Conservation (phyloP, 1,284 basidiomycete genomes). For the Rhodofomes roseus region DNA sequence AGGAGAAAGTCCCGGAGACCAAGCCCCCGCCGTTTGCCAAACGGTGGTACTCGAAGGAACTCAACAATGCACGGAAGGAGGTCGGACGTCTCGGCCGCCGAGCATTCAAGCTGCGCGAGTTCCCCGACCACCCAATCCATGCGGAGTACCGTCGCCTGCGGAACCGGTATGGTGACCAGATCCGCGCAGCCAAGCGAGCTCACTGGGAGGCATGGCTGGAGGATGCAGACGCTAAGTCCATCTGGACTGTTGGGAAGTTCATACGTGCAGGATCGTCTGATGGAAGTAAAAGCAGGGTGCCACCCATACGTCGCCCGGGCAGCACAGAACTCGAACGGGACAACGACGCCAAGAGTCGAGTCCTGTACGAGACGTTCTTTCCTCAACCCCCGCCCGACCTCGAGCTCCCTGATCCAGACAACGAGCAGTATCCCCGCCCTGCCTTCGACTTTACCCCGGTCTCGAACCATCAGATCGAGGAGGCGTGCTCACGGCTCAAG, state of each 20-base stretch:
- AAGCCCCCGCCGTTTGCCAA: constrained; percentile 23
- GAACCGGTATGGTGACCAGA: constrained; percentile 27
- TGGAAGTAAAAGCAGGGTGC: constrained; percentile 29
- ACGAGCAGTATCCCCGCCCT: no score
- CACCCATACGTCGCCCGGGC: constrained; percentile 17
- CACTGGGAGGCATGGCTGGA: constrained; percentile 35
- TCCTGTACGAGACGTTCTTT: no score
- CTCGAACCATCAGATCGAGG: no score
- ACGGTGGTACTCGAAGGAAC: constrained; percentile 26
- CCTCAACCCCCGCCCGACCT: constrained; percentile 16
- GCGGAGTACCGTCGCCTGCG: constrained; percentile 12
- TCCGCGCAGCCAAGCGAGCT: constrained; percentile 28
- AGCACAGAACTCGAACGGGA: neutral
- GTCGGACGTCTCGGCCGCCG: constrained; percentile 25
- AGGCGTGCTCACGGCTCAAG: constrained; percentile 11
- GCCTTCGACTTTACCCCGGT: no score
- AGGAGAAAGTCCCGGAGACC: constrained; percentile 18
- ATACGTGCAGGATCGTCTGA: constrained; percentile 24
- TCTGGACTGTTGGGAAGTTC: constrained; percentile 34
- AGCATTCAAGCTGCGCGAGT: constrained; percentile 29
- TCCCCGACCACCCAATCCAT: constrained; percentile 25
- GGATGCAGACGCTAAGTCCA: constrained; percentile 13
- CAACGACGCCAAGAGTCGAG: constrained; percentile 28
- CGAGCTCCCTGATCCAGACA: constrained; percentile 5
- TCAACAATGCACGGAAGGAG: constrained; percentile 10